These are phyloP conservation scores for Pinguiococcus pyrenoidosus DNA, from an alignment of 108 stramenopile species.

Conservation along the genomic window DNA sequence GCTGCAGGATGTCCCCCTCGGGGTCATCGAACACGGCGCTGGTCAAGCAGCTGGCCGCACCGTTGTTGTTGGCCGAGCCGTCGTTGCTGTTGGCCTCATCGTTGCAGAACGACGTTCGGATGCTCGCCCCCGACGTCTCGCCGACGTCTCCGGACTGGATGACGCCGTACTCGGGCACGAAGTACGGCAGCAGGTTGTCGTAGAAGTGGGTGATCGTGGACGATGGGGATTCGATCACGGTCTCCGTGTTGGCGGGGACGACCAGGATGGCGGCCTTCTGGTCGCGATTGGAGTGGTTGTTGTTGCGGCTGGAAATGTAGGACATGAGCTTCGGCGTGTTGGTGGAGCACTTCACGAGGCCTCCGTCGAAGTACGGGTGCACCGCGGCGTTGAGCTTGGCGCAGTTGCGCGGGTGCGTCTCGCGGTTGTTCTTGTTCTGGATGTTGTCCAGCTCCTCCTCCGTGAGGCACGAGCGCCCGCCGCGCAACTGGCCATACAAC, in stretches of 20 bases:
- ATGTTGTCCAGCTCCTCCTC: constrained; percentile 13
- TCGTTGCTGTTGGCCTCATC: constrained; percentile 6
- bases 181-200: neutral
- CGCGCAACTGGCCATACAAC: neutral
- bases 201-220: neutral
- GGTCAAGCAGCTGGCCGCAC: constrained; percentile 4
- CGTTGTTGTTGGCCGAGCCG: constrained; percentile 9
- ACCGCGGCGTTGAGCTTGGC: constrained; percentile 26
- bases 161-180: constrained; percentile 4
- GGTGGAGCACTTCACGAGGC: constrained; percentile 9
- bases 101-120: neutral
- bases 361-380: constrained; percentile 35
- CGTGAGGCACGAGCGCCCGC: constrained; percentile 6
- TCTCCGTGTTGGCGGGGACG: neutral
- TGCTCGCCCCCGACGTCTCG: neutral
- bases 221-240: neutral
- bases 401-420: constrained; percentile 31
- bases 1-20: neutral
- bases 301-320: constrained; percentile 27
- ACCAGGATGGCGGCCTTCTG: constrained; percentile 28
- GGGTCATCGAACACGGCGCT: neutral
- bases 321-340: constrained; percentile 6
- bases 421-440: constrained; percentile 20
- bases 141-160: neutral
- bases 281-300: constrained; percentile 38